phyloP scores from a whole-genome alignment of 331 rosid species.

The Malus hybrid region DNA sequence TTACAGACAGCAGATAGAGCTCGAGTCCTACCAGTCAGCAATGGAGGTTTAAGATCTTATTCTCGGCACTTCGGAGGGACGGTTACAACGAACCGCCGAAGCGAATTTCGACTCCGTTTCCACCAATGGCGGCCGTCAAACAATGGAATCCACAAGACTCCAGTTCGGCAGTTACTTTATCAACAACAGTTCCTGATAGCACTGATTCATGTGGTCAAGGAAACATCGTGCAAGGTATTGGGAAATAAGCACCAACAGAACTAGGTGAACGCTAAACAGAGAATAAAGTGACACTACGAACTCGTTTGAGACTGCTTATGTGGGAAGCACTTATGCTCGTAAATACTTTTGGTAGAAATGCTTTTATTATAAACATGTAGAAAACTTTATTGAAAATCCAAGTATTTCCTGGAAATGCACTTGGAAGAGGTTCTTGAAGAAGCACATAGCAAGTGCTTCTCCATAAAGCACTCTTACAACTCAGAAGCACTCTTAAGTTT shows the following conservation, averaged over 20 bases:
- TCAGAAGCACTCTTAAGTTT: not conserved
- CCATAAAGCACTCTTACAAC: not conserved
- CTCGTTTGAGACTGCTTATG: not conserved
- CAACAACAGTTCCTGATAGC: constrained; percentile 62
- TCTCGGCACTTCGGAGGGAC: not conserved
- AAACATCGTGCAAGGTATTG: not conserved
- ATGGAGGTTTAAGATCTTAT: constrained; percentile 3
- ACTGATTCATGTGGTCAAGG: constrained; percentile 62
- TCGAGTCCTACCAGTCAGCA: constrained; percentile 19
- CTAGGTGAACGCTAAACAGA: not conserved
- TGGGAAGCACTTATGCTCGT: no score
- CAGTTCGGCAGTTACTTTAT: constrained; percentile 63
- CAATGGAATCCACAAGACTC: constrained; percentile 86
- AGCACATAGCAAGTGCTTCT: not conserved
- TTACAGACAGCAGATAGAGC: constrained; percentile 13
- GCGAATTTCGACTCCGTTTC: constrained; percentile 63
- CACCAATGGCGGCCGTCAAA: constrained; percentile 71
- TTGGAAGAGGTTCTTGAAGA: not conserved
- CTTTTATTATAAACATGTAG: not conserved
- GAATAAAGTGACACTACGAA: not conserved
- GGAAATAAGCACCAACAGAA: not conserved
- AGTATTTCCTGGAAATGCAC: no score
- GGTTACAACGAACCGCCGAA: constrained; percentile 47
- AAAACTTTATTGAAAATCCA: not conserved
- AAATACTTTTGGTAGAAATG: not conserved